A percentile compares a stretch with the other conserved stretches of the same genome.
Evolutionary conservation across 1,284 basidiomycete genomes (phyloP).

Genomic region (Rhodotorula sp.): DNA sequence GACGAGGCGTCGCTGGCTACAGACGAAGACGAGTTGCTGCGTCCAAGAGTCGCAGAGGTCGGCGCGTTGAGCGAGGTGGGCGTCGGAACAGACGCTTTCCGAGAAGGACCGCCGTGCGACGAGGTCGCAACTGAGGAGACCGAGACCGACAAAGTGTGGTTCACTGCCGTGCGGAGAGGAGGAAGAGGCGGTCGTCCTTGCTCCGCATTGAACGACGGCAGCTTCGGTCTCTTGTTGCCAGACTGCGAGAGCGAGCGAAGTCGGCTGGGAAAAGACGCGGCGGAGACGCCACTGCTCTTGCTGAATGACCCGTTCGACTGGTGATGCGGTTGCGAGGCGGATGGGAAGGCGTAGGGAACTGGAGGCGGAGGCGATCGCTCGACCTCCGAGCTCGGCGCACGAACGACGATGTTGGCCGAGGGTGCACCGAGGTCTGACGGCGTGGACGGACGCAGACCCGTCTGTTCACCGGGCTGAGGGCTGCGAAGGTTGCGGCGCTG

Average conservation of each 20-base stretch:
- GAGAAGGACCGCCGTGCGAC: not conserved
- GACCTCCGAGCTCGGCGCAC: constrained; percentile 9
- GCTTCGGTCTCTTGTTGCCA: constrained; percentile 42
- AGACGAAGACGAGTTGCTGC: constrained; percentile 30
- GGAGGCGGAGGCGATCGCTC: constrained; percentile 1
- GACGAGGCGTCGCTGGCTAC: constrained; percentile 6
- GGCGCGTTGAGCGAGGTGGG: constrained; percentile 22
- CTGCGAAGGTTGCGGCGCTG: constrained; percentile 58
- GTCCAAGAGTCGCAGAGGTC: constrained; percentile 1
- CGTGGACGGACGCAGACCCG: not conserved
- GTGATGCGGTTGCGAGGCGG: no score
- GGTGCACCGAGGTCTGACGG: not conserved
- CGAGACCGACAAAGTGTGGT: constrained; percentile 1
- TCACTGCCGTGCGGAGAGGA: not conserved
- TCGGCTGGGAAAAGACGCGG: constrained; percentile 25
- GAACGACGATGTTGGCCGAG: constrained; percentile 12
- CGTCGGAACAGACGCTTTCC: constrained; percentile 26
- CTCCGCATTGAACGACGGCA: constrained; percentile 28
- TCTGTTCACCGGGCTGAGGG: not conserved
- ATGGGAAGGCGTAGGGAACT: not conserved
- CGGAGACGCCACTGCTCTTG: not conserved
- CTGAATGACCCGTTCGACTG: not conserved
- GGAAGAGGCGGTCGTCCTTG: constrained; percentile 14
- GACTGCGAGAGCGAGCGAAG: constrained; percentile 47
- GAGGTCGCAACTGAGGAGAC: constrained; percentile 1